Evolutionary conservation across 1,284 basidiomycete genomes (phyloP).

Genomic region (Flammula alnicola): DNA sequence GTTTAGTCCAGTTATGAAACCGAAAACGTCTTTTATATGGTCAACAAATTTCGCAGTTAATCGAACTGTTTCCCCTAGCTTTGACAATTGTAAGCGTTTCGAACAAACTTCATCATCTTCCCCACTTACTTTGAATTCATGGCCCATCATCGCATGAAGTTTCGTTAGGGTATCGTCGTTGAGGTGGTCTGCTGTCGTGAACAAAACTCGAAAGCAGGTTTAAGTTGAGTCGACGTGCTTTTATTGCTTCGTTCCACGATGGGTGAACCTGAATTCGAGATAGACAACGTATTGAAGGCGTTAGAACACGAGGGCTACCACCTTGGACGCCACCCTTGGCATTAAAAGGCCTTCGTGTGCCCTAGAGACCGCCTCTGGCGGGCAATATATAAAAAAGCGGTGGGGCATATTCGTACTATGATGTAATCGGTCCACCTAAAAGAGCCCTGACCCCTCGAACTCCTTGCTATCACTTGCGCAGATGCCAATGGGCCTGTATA

Average conservation of each 20-base stretch:
- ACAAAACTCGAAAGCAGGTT: no score
- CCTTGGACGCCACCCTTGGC: no score
- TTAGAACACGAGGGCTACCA: no score
- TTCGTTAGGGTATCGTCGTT: not conserved
- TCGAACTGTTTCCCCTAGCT: slow-evolving; percentile 14
- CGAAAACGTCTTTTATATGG: slow-evolving; percentile 21
- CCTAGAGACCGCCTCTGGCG: slow-evolving; percentile 7
- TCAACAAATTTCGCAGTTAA: slow-evolving; percentile 21
- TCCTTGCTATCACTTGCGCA: no score
- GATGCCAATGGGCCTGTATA: no score
- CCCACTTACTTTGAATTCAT: slow-evolving; percentile 18
- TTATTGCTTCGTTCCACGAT: no score
- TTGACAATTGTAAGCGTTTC: slow-evolving; percentile 1
- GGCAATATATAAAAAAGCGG: slow-evolving; percentile 11
- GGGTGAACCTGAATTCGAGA: no score
- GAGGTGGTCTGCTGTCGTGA: no score
- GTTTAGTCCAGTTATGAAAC: slow-evolving; percentile 18
- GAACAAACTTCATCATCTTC: not conserved
- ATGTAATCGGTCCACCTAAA: slow-evolving; percentile 11
- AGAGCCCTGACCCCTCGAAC: not conserved
- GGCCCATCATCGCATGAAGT: slow-evolving; percentile 7
- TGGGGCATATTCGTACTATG: slow-evolving; percentile 2
- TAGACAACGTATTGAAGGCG: no score
- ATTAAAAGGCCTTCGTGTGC: no score
- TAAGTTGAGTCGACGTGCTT: no score